Percentiles rank a stretch among this genome's conserved stretches.
Conservation (phyloP, 768 basidiomycete genomes). For the Phylloporus sp. region DNA sequence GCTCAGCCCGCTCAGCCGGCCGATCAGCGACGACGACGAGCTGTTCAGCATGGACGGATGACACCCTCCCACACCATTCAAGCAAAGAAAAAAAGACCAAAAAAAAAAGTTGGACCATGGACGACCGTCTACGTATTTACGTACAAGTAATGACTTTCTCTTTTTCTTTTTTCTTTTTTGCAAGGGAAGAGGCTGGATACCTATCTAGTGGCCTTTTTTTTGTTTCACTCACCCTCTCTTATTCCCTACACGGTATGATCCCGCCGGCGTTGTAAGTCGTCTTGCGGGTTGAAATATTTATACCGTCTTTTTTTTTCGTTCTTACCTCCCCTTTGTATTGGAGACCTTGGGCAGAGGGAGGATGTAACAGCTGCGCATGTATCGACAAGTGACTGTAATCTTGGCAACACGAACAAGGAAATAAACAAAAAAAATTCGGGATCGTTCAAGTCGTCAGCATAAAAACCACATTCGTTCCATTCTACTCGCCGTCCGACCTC, state of each 20-base stretch:
- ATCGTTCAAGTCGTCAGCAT: background rate
- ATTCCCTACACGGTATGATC: slow-evolving; percentile 8
- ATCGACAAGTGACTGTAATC: slow-evolving; percentile 20
- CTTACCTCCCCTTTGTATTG: slow-evolving; percentile 10
- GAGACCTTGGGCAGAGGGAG: slow-evolving; percentile 9
- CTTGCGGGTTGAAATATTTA: slow-evolving; percentile 21
- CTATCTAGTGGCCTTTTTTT: slow-evolving; percentile 26
- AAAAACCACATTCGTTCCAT: background rate
- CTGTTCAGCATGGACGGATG: slow-evolving; percentile 66
- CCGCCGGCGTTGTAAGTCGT: slow-evolving; percentile 1
- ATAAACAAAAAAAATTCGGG: background rate
- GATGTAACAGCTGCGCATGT: slow-evolving; percentile 20
- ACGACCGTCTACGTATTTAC: slow-evolving; percentile 23
- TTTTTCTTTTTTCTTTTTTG: slow-evolving; percentile 11
- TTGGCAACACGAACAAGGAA: slow-evolving; percentile 12
- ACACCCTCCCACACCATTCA: too few relatives aligned
- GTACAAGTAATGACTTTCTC: slow-evolving; percentile 28
- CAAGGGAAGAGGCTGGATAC: slow-evolving; percentile 29
- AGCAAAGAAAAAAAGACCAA: background rate
- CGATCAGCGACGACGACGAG: slow-evolving; percentile 61
- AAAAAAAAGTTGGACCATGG: slow-evolving; percentile 11
- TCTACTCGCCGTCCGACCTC: slow-evolving; percentile 19
- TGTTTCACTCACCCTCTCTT: background rate
- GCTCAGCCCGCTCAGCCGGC: slow-evolving; percentile 58
- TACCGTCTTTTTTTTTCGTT: slow-evolving; percentile 18